Percentiles rank a stretch among this genome's conserved stretches.
Conservation (phyloP, 148 eudicot species). For the Talinum fruticosum region DNA sequence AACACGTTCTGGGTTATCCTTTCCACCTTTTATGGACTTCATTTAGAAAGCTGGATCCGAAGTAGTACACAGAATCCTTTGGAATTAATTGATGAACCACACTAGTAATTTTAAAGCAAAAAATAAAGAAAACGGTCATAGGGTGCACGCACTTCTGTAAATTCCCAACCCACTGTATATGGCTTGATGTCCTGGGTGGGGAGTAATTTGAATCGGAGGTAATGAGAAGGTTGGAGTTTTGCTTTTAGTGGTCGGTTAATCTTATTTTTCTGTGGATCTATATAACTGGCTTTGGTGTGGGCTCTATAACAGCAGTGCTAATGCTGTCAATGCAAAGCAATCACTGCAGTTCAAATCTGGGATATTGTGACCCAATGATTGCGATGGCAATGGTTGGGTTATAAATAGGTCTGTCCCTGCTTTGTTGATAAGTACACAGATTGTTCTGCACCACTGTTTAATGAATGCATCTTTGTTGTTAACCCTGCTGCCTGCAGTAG, state of each 20-base stretch:
- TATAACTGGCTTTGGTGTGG: not conserved
- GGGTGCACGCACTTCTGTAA: too few relatives aligned
- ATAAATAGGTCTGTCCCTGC: not conserved
- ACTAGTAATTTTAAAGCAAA: not conserved
- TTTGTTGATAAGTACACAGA: not conserved
- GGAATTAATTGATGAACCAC: not conserved
- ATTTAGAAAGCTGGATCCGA: too few relatives aligned
- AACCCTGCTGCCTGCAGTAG: not conserved
- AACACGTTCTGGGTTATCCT: too few relatives aligned
- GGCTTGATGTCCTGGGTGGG: too few relatives aligned
- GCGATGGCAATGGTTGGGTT: not conserved
- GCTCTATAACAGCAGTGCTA: too few relatives aligned
- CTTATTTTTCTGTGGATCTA: not conserved
- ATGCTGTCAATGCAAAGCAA: not conserved
- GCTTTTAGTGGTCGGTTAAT: too few relatives aligned
- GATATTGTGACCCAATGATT: not conserved
- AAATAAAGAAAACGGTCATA: not conserved
- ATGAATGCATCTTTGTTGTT: not conserved
- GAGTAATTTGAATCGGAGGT: too few relatives aligned
- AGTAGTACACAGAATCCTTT: too few relatives aligned
- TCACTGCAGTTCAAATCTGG: not conserved
- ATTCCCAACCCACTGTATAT: too few relatives aligned
- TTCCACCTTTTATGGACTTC: too few relatives aligned
- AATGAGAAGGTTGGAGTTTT: too few relatives aligned
- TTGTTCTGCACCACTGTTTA: not conserved